Conservation (phyloP, 2,329 filamentous ascomycete species). For the Thielaviopsis euricoi region DNA sequence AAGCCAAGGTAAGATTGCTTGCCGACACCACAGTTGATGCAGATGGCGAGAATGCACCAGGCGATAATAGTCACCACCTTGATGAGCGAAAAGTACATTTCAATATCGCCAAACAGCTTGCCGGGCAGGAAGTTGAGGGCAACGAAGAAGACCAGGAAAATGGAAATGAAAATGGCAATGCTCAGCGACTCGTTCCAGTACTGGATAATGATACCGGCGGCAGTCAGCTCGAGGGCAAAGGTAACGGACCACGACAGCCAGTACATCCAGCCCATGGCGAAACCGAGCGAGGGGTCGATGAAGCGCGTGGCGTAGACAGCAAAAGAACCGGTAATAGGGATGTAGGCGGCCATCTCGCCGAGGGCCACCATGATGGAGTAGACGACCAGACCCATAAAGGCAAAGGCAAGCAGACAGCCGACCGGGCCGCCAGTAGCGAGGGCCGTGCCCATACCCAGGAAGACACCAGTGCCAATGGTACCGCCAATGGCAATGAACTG, state of each 20-base stretch:
- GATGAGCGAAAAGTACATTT: conserved; percentile 63
- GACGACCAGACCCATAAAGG: conserved; percentile 54
- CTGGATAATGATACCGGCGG: conserved; percentile 57
- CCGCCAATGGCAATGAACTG: conserved; percentile 38
- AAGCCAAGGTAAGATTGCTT: conserved; percentile 58
- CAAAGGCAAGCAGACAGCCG: conserved; percentile 49
- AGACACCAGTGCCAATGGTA: conserved; percentile 58
- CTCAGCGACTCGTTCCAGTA: conserved; percentile 50
- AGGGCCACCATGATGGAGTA: conserved; percentile 58
- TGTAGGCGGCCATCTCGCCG: conserved; percentile 60
- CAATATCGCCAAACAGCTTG: conserved; percentile 57
- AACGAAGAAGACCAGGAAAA: conserved; percentile 59
- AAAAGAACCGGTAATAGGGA: conserved; percentile 62
- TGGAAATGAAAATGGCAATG: conserved; percentile 54
- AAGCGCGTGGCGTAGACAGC: conserved; percentile 62
- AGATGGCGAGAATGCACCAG: conserved; percentile 62
- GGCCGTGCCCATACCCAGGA: conserved; percentile 49
- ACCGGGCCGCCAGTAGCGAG: conserved; percentile 48
- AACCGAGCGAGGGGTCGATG: conserved; percentile 54
- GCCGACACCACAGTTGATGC: conserved; percentile 56
- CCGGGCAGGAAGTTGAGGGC: conserved; percentile 55
- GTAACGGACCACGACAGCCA: conserved; percentile 67
- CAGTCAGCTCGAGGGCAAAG: conserved; percentile 55
- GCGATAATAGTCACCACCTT: conserved; percentile 62
- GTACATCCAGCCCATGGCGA: conserved; percentile 70